Evolutionary conservation across 192 early-diverging fungal genomes (phyloP), one percentile per base, ranked within the genome.

Genomic region (Coemansia sp.): DNA sequence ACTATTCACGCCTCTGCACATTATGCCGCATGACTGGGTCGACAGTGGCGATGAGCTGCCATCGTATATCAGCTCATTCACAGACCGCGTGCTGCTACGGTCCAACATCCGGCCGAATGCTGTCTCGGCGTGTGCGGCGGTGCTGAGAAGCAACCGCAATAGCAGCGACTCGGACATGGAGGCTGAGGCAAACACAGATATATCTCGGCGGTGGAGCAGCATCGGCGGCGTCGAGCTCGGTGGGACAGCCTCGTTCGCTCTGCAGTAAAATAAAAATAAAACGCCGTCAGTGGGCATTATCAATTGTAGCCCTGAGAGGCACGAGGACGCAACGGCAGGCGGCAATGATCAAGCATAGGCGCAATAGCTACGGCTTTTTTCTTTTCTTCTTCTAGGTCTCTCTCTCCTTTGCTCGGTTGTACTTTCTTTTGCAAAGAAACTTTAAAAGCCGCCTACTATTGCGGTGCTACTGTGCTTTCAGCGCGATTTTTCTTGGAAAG

Each of bases 1-100:
- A 6, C 51, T 83, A 66, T 83, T 83, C 38, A 83, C 80, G 57
- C 80, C 80, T 42, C 64, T 83, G 59, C 80, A 83, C 38, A 83
- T 83, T 22, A 75, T 83, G 80, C 80, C 80, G 12, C 70, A 67
- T 61, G 76, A 81, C 61, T 66, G 66, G 69, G 73, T 66, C 29
- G 74, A 67, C 46, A 47, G 38, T 1, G 60, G 63, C 66, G 65
- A 78, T 20, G 75, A 78, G 61, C 70, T 83, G 54, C 80, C 80
- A 11, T 72, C 80, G 36, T 83, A 83, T 36, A 36, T 49, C 43
- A 74, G 67, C 70, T 77, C 76, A n/a, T 74, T 75, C 63, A 66
- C 70, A 18, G 80, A 83, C 73, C 75, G 80, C 38, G 67, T 83
- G 31, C 79, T 81, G 57, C 68, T 81, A 46, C 24, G 67, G 10